phyloP scores from a whole-genome alignment of 2,329 filamentous ascomycete species.

The Plectosphaerella sp. region DNA sequence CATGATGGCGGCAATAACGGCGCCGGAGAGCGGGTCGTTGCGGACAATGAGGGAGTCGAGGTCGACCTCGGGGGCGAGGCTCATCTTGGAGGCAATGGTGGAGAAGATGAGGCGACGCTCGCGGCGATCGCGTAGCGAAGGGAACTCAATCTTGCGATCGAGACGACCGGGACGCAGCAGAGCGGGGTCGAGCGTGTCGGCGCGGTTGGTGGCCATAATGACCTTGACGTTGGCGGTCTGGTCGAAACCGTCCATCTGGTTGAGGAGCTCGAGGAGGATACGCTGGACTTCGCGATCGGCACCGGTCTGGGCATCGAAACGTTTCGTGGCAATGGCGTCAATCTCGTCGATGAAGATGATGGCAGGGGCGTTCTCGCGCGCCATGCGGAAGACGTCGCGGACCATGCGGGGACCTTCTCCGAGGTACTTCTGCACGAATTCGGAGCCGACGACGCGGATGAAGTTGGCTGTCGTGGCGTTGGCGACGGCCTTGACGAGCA shows the following conservation, averaged over 20 bases:
- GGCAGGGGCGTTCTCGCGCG: slow-evolving; percentile 92
- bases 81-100: slow-evolving; percentile 98
- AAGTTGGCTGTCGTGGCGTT: slow-evolving; percentile 91
- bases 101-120: slow-evolving; percentile 95
- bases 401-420: slow-evolving; percentile 97
- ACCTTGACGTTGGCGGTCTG: slow-evolving; percentile 99
- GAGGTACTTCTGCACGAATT: slow-evolving; percentile 91
- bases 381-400: slow-evolving; percentile 98
- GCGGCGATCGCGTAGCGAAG: slow-evolving; percentile 85
- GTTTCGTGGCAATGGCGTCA: slow-evolving; percentile 97
- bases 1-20: slow-evolving; percentile 98
- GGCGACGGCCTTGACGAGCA: slow-evolving; percentile 86
- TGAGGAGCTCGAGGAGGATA: slow-evolving; percentile 93
- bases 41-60: slow-evolving; percentile 93
- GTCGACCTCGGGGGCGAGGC: slow-evolving; percentile 91
- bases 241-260: slow-evolving; percentile 99
- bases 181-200: slow-evolving; percentile 93
- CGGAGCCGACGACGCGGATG: slow-evolving; percentile 81
- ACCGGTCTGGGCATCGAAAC: slow-evolving; percentile 97
- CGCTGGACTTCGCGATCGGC: slow-evolving; percentile 97
- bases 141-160: slow-evolving; percentile 98
- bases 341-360: slow-evolving; percentile 99
- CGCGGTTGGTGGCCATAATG: slow-evolving; percentile 99
- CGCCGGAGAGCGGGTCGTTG: slow-evolving; percentile 92
- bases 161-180: slow-evolving; percentile 91